Evolutionary conservation across 106 monocot species (phyloP).

Genomic region (Acorus calamus): DNA sequence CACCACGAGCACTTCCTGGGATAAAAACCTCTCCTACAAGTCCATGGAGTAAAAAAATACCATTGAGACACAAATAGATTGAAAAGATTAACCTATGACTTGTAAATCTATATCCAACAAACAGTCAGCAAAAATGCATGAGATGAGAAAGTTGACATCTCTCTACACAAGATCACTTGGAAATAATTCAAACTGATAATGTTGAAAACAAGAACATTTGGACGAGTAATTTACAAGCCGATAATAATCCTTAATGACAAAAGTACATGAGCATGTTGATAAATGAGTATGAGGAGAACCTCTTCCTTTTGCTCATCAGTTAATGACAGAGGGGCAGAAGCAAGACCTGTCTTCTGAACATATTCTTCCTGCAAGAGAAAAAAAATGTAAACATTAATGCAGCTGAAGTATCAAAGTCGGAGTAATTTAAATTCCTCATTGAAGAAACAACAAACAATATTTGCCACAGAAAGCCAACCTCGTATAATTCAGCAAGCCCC

Average conservation of each 20-base stretch:
- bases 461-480: constrained; percentile 29
- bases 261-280: background rate
- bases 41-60: too few relatives aligned
- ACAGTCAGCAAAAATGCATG: too few relatives aligned
- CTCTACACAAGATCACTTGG: too few relatives aligned
- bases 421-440: background rate
- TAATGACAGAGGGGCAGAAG: constrained; percentile 45
- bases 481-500: constrained; percentile 90
- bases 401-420: background rate
- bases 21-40: too few relatives aligned
- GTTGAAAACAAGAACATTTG: too few relatives aligned
- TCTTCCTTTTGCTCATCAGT: constrained; percentile 77
- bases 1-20: too few relatives aligned
- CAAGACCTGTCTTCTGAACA: constrained; percentile 66
- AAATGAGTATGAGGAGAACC: constrained; percentile 23
- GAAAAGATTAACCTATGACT: too few relatives aligned
- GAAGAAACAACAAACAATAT: background rate
- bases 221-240: too few relatives aligned
- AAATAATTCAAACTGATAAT: too few relatives aligned
- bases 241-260: background rate
- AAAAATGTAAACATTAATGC: constrained; percentile 1
- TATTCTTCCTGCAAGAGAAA: constrained; percentile 65
- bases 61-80: too few relatives aligned
- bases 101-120: too few relatives aligned
- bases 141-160: too few relatives aligned